A percentile compares a stretch with the other conserved stretches of the same genome.
phyloP scores from a whole-genome alignment of 176 grass and related monocot species.

The Rhipidocladum racemiflorum region DNA sequence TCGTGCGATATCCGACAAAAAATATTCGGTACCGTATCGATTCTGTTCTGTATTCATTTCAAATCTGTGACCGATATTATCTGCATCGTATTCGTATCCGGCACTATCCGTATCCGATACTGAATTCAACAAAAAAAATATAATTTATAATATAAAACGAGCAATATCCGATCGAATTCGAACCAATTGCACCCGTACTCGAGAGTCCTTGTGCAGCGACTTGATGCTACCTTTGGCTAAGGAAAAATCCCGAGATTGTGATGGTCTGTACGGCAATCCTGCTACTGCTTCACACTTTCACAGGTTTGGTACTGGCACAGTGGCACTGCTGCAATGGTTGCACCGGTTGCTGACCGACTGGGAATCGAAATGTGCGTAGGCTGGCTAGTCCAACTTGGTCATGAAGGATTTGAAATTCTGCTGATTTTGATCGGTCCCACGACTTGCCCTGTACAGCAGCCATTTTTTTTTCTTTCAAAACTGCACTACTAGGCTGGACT shows the following conservation, averaged over 20 bases:
- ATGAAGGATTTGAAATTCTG: background rate
- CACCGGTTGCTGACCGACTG: background rate
- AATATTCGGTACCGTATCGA: no score
- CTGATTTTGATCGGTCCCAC: background rate
- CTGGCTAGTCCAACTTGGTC: background rate
- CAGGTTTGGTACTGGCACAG: background rate
- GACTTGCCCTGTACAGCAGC: background rate
- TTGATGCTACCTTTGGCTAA: background rate
- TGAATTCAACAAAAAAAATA: no score
- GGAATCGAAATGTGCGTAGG: background rate
- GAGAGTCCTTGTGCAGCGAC: no score
- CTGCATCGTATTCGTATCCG: no score
- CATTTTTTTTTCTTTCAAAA: background rate
- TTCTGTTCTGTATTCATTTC: no score
- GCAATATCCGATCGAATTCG: no score
- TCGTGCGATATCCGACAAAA: no score
- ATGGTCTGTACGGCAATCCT: background rate
- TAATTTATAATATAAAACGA: no score
- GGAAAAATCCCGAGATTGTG: background rate
- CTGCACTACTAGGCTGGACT: background rate
- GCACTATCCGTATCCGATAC: no score
- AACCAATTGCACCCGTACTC: no score
- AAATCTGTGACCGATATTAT: no score
- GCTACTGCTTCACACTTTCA: background rate
- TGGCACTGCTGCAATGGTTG: background rate